Evolutionary conservation across 345 rosid genomes (phyloP).

Genomic region (Linum lewisii): DNA sequence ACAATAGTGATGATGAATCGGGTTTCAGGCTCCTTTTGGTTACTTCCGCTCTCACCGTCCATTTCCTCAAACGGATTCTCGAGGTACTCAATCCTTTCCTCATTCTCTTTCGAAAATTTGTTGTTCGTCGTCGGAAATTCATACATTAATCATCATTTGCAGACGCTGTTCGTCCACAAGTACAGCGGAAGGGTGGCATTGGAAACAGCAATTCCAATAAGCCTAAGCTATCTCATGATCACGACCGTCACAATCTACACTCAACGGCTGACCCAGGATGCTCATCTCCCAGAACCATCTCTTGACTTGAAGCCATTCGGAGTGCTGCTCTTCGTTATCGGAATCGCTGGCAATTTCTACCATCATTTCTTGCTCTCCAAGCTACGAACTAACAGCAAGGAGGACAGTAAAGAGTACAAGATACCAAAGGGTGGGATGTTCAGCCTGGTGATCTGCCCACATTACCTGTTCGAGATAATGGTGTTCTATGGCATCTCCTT

Average conservation of each 20-base stretch:
- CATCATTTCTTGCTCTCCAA: constrained; percentile 62
- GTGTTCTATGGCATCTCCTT: constrained; percentile 43
- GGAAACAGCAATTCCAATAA: constrained; percentile 23
- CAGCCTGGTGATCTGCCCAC: constrained; percentile 53
- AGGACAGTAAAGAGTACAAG: constrained; percentile 38
- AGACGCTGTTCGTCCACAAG: constrained; percentile 51
- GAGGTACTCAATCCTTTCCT: constrained; percentile 27
- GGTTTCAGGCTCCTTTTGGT: constrained; percentile 41
- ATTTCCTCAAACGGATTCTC: constrained; percentile 58
- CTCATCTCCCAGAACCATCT: constrained; percentile 20
- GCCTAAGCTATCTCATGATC: constrained; percentile 28
- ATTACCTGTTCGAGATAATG: constrained; percentile 61
- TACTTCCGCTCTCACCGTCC: constrained; percentile 42
- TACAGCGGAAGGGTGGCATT: constrained; percentile 44
- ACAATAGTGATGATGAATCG: neutral
- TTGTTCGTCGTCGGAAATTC: neutral
- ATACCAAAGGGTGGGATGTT: constrained; percentile 63
- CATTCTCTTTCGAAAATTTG: neutral
- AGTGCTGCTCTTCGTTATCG: constrained; percentile 35
- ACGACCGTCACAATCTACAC: constrained; percentile 34
- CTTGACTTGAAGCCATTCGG: constrained; percentile 39
- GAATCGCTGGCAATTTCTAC: constrained; percentile 62
- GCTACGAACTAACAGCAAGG: constrained; percentile 24
- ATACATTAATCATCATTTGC: neutral
- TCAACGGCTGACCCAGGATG: constrained; percentile 32